Percentiles rank a stretch among this genome's conserved stretches.
phyloP scores from a whole-genome alignment of 495 filamentous ascomycete genomes.

The Gamarada debralockiae region DNA sequence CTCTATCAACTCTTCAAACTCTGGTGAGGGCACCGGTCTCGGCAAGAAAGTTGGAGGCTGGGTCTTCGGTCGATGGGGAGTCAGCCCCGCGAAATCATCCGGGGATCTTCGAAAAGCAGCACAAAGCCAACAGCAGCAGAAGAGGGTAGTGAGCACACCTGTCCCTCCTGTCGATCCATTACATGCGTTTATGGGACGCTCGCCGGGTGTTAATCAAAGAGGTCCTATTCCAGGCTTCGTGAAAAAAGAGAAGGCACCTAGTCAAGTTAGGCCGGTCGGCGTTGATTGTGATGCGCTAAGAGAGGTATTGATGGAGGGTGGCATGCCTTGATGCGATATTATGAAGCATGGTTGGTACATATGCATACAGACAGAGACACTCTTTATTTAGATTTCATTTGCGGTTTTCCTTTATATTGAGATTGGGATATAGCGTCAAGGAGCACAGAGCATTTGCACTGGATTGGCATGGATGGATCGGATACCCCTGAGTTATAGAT shows the following conservation, averaged over 20 bases:
- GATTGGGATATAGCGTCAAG: no score
- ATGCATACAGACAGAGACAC: no score
- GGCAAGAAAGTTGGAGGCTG: slow-evolving; percentile 49
- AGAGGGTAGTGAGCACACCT: slow-evolving; percentile 17
- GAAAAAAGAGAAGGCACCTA: slow-evolving; percentile 35
- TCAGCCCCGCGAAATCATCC: slow-evolving; percentile 30
- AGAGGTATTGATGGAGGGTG: slow-evolving; percentile 15
- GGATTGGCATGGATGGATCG: no score
- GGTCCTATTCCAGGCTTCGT: slow-evolving; percentile 47
- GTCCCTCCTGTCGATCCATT: slow-evolving; percentile 2
- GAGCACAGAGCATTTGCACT: no score
- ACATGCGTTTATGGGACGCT: slow-evolving; percentile 23
- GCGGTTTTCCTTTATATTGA: no score
- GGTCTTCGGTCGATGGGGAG: slow-evolving; percentile 53
- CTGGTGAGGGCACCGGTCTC: slow-evolving; percentile 26
- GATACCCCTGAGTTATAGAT: no score
- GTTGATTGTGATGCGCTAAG: slow-evolving; percentile 29
- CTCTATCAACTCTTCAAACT: slow-evolving; percentile 23
- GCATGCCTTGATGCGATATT: background rate
- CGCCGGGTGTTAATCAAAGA: slow-evolving; percentile 50
- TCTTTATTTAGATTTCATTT: no score
- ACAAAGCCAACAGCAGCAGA: background rate
- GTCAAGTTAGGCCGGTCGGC: slow-evolving; percentile 37
- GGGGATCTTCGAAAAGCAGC: background rate
- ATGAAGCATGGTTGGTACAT: no score